Evolutionary conservation across 768 basidiomycete species (phyloP), one percentile per base, ranked within the genome.

Genomic region (Chalciporus chontae): DNA sequence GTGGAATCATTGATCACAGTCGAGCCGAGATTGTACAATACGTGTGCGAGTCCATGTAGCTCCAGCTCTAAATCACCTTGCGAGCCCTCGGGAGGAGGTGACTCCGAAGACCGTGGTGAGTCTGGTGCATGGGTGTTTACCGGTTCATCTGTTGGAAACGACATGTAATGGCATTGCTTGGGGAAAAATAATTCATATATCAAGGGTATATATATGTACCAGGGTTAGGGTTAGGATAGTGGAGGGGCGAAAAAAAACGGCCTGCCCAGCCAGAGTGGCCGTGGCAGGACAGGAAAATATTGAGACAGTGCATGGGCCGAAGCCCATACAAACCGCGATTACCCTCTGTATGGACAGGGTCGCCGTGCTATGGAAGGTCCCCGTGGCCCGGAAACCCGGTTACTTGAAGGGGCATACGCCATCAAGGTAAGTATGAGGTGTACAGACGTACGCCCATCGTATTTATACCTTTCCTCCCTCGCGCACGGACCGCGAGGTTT

Each of bases 1-100:
- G 86, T 87, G 3, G 85, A 81, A 64, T 91, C 89, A 41, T 85
- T 87, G 60, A 90, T 83, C 18, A 90, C 87, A 0, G 89, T 90
- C 5, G 87, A 88, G 19, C 87, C 88, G 7, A 91, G 72, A 56
- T 90, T 89, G 61, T 90, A 90, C 21, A 91, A 68, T 2, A 84
- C 82, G 47, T 85, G 85, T 13, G 85, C 87, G 14, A 91, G 81
- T 0, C 84, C 87, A 21, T 89, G 70, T 2, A 91, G 64, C 64
- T 91, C 88, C 17, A 85, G 69, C 61, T 90, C 88, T 15, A 90
- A 64, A 58, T 90, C 87, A 8, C 88, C 88, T 57, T 89, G 85
- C 1, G 70, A 27, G 1, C 88, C 87, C 2, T 73, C 59, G 7
- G 88, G 88, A 0, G 84, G 75, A 26, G 87, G 85, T 15, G 87